Conservation (phyloP, 192 early-diverging fungal species). For the Coemansia sp. region DNA sequence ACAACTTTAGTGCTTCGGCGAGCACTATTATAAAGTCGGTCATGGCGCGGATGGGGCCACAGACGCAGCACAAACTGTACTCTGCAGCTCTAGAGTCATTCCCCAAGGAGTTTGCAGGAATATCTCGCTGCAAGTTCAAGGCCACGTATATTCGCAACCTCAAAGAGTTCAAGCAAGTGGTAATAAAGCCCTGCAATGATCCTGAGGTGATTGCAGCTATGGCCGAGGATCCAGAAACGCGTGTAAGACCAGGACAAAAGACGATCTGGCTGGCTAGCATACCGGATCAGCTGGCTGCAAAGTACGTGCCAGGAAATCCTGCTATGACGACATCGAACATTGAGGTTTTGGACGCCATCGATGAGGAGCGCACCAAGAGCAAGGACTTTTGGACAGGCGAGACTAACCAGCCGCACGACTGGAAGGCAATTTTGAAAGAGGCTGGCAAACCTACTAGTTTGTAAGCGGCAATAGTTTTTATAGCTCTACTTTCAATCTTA, state of each 20-base stretch:
- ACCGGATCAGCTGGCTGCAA: neutral
- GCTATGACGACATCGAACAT: slow-evolving; percentile 13
- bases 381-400: slow-evolving; percentile 52
- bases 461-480: neutral
- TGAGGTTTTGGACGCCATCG: slow-evolving; percentile 20
- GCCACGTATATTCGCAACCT: slow-evolving; percentile 36
- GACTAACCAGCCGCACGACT: slow-evolving; percentile 46
- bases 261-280: slow-evolving; percentile 30
- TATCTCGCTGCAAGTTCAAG: slow-evolving; percentile 42
- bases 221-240: slow-evolving; percentile 23
- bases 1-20: slow-evolving; percentile 17
- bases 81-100: slow-evolving; percentile 11
- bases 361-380: slow-evolving; percentile 30
- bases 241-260: slow-evolving; percentile 12
- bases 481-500: neutral
- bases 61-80: slow-evolving; percentile 43
- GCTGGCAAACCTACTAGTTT: slow-evolving; percentile 4
- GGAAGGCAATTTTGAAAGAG: slow-evolving; percentile 31
- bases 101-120: slow-evolving; percentile 25
- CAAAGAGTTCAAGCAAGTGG: slow-evolving; percentile 35
- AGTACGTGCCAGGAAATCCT: slow-evolving; percentile 10
- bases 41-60: slow-evolving; percentile 35
- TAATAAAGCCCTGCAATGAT: slow-evolving; percentile 20
- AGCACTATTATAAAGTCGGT: slow-evolving; percentile 42
- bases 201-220: slow-evolving; percentile 22